Evolutionary conservation across 805 yeast species (phyloP).

Genomic region (Blastobotrys americana): DNA sequence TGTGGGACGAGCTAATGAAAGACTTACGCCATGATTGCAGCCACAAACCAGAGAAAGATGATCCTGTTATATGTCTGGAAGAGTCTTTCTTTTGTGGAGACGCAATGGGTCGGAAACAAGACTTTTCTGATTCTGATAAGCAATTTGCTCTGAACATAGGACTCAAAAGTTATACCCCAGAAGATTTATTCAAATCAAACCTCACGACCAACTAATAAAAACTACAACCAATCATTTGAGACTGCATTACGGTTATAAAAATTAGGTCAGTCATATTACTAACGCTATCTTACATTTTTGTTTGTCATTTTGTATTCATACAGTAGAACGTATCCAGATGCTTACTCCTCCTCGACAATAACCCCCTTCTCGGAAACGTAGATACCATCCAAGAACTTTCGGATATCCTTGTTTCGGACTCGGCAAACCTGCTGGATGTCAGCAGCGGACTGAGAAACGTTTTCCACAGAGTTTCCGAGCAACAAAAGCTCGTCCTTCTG

Average conservation of each 20-base stretch:
- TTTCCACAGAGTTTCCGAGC: slow-evolving; percentile 93
- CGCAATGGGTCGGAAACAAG: slow-evolving; percentile 81
- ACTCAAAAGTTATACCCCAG: slow-evolving; percentile 61
- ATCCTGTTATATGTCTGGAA: not conserved
- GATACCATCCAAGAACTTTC: slow-evolving; percentile 99
- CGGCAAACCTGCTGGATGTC: slow-evolving; percentile 96
- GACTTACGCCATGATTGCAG: slow-evolving; percentile 31
- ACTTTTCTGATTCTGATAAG: slow-evolving; percentile 74
- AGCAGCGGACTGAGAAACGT: slow-evolving; percentile 97
- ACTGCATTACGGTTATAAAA: no score
- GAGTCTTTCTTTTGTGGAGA: slow-evolving; percentile 78
- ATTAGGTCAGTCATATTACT: no score
- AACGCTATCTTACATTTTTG: no score
- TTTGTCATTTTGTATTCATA: not conserved
- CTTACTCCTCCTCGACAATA: slow-evolving; percentile 55
- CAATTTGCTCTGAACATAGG: slow-evolving; percentile 56
- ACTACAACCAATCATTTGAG: no score
- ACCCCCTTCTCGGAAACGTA: slow-evolving; percentile 94
- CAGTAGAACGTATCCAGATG: not conserved
- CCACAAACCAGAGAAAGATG: not conserved
- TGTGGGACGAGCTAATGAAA: slow-evolving; percentile 53
- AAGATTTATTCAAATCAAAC: slow-evolving; percentile 43
- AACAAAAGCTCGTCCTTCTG: slow-evolving; percentile 94
- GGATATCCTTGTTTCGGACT: slow-evolving; percentile 99
- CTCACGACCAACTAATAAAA: no score